Percentiles rank a stretch among this genome's conserved stretches.
These are phyloP conservation scores for Phytophthora boehmeriae DNA, from an alignment of 352 stramenopile genomes.

Conservation along the genomic window DNA sequence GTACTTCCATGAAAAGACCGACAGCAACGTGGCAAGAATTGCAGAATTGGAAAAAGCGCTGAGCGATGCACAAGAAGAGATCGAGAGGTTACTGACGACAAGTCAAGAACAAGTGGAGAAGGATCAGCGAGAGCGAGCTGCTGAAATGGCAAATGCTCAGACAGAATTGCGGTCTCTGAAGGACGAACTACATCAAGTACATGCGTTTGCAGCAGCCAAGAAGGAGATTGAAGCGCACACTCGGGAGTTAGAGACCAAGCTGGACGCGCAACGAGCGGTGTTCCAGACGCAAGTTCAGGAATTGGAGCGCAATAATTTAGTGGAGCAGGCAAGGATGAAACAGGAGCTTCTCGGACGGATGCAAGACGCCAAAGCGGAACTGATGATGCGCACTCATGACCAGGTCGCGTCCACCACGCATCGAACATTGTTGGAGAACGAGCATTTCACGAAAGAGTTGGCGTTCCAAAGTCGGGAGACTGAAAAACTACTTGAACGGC, in stretches of 20 bases:
- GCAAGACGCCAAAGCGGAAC: conserved; percentile 56
- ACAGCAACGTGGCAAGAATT: conserved; percentile 78
- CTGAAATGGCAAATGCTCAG: conserved; percentile 14
- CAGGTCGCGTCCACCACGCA: conserved; percentile 76
- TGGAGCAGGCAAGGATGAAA: conserved; percentile 72
- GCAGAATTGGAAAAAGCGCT: conserved; percentile 50
- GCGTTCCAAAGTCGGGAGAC: conserved; percentile 76
- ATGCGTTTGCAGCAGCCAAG: conserved; percentile 64
- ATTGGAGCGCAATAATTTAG: conserved; percentile 63
- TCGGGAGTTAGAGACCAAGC: conserved; percentile 34
- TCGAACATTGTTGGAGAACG: conserved; percentile 84
- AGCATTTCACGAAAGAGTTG: conserved; percentile 75
- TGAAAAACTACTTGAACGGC: conserved; percentile 64
- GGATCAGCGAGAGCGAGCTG: conserved; percentile 22
- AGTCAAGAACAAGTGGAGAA: conserved; percentile 20
- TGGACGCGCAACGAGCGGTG: conserved; percentile 34
- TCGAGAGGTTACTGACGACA: background rate
- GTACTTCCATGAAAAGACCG: conserved; percentile 86
- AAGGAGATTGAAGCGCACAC: conserved; percentile 47
- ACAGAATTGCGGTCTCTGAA: conserved; percentile 29
- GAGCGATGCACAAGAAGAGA: conserved; percentile 20
- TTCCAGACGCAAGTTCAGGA: conserved; percentile 46
- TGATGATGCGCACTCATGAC: conserved; percentile 63
- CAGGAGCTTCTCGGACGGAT: conserved; percentile 68
- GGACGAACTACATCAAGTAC: conserved; percentile 53